Base-by-base conservation (phyloP, 495 filamentous ascomycete species). In the Aspergillus affinis region DNA sequence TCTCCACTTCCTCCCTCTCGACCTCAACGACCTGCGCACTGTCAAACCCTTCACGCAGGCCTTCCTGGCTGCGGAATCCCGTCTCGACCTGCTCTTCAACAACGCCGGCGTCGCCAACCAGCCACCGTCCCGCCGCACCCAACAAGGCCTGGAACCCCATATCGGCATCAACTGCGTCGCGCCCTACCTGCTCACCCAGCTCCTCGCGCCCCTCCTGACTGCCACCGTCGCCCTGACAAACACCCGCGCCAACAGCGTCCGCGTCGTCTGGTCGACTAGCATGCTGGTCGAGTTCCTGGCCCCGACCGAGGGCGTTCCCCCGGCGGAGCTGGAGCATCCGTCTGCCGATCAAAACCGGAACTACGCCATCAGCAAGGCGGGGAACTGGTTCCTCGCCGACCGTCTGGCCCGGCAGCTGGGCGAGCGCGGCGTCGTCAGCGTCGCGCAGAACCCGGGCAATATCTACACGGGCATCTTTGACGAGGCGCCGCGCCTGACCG, bases 361-460 rank as follows among this genome's bases (percentile, higher is more conserved):
- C 46, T 60, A 60, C 58, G 44, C 51, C 4, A 21, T 55, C 29
- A 55, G 51, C 23, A 60, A 60, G 41, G 17, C 41, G 1, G 58
- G 58, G 2, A 60, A 60, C 12, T 60, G 52, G 58, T 60, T 60
- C 52, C 52, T 55, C 12, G 44, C 58, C 0, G 26, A 15, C n/a
- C 51, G 47, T 27, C 17, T 51, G 2, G 51, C 58, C 0, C 36
- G 23, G 9, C 45, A 48, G 12, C 44, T 55, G 6, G 58, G 58
- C 4, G 4, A 9, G 2, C 23, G 23, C 6, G 58, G 58, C 13
- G 51, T 60, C 10, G 27, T 60, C 17, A 60, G 58, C 8, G 13
- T 60, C n/a, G 29, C 58, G 2, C 51, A 55, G 51, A 60, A 60
- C 52, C 58, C 58, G n/a, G 58, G 58, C 15, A 54, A 48, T 26